Base-by-base conservation (phyloP, 1,284 basidiomycete genomes). In the Cryptococcus hybrid region DNA sequence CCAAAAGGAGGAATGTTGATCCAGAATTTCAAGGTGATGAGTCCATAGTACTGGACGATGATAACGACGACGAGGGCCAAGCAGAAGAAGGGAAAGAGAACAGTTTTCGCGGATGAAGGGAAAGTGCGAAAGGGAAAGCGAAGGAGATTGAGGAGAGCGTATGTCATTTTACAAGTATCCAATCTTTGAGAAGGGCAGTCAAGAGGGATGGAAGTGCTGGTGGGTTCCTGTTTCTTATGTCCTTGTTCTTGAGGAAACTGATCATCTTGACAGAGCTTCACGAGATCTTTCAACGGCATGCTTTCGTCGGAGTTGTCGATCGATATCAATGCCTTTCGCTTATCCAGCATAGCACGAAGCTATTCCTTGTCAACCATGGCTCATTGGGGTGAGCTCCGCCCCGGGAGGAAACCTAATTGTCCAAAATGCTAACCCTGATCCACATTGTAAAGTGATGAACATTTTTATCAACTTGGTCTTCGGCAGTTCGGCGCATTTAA, bases 231-330 rank as follows among this genome's bases (percentile, higher is more conserved):
- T 1, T 35, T 8, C 7, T 15, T 3, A 44, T 38, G 15, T 18
- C 30, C 30, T 30, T 30, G 30, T 30, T 30, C 30, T n/a, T 11
- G 11, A 46, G 43, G 35, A 13, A 43, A n/a, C 30, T 36, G 13
- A 55, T 24, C 9, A 6, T 11, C 2, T 12, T 44, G 68, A 30
- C 30, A 94, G 93, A 86, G 43, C 79, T 97, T 13, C 85, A 85
- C 0, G 89, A 93, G 64, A 88, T 98, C 42, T 72, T 99, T 39
- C 83, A 87, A 61, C 88, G 90, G 47, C 92, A 97, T 69, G 89
- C 86, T 0, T 97, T 96, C 70, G 93, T 99, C 38, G 95, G 95
- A 1, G 86, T 98, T 30, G 91, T 94, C 4, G 93, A 97, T 72
- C 75, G 87, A 7, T 76, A 83, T 15, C 82, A 84, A 42, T 88